Conservation (phyloP, 2,329 filamentous ascomycete genomes). For the Chaetomiaceae sp. region DNA sequence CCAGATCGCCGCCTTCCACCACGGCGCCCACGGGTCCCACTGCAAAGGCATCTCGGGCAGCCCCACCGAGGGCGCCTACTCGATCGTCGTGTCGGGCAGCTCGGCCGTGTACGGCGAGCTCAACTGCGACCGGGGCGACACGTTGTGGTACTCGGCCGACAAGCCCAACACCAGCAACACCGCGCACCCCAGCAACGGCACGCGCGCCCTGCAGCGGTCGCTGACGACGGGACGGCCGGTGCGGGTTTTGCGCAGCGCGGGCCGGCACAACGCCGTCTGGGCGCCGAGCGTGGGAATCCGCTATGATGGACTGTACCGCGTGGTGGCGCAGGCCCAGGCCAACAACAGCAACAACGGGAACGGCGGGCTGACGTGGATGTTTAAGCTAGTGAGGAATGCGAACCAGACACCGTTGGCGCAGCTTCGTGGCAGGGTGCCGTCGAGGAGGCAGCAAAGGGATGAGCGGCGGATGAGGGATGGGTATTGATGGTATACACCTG, state of each 20-base stretch:
- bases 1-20: slow-evolving; percentile 46
- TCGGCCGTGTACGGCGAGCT: slow-evolving; percentile 25
- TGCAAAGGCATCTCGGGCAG: slow-evolving; percentile 50
- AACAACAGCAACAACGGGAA: slow-evolving; percentile 22
- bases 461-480: neutral
- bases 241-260: slow-evolving; percentile 31
- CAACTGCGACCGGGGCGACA: slow-evolving; percentile 27
- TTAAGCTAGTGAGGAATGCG: slow-evolving; percentile 22
- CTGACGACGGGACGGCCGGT: slow-evolving; percentile 19
- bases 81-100: slow-evolving; percentile 46
- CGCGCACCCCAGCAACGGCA: slow-evolving; percentile 4
- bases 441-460: neutral
- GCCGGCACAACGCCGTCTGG: neutral
- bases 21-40: slow-evolving; percentile 49
- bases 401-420: slow-evolving; percentile 22
- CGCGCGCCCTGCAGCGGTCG: slow-evolving; percentile 25
- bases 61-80: slow-evolving; percentile 44
- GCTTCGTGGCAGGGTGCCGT: slow-evolving; percentile 2
- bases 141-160: slow-evolving; percentile 29
- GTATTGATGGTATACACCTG: too few species aligned
- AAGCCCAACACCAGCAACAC: slow-evolving; percentile 21
- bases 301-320: slow-evolving; percentile 36
- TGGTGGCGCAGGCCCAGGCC: slow-evolving; percentile 10
- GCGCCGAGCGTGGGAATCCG: slow-evolving; percentile 31
- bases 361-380: slow-evolving; percentile 23